Conservation (phyloP, 164 flowering plant genomes). For the Sedum album region DNA sequence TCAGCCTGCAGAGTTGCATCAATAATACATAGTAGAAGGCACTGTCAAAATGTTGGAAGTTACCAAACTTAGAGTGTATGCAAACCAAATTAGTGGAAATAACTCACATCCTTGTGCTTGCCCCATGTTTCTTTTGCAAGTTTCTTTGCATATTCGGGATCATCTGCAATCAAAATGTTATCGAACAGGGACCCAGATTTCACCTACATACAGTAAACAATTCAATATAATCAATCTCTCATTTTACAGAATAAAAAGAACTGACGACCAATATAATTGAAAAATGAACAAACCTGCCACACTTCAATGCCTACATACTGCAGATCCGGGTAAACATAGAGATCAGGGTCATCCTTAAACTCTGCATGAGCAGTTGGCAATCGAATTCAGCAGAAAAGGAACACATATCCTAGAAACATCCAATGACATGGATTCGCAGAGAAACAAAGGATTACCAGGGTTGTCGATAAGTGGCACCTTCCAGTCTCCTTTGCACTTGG, state of each 20-base stretch:
- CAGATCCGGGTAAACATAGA: conserved; percentile 58
- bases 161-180: conserved; percentile 71
- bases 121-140: conserved; percentile 91
- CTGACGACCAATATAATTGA: not conserved
- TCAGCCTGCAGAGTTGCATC: conserved; percentile 47
- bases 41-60: not conserved
- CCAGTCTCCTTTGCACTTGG: conserved; percentile 92
- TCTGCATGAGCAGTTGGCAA: conserved; percentile 29
- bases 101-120: conserved; percentile 53
- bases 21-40: not conserved
- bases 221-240: not conserved
- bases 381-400: not conserved
- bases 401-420: not conserved
- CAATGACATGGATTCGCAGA: not conserved
- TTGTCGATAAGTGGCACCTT: conserved; percentile 97
- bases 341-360: conserved; percentile 73
- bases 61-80: not conserved
- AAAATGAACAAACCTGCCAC: conserved; percentile 60
- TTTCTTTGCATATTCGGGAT: conserved; percentile 79
- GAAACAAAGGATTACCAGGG: conserved; percentile 44
- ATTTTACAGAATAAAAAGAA: not conserved
- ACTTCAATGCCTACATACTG: conserved; percentile 67
- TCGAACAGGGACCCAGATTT: conserved; percentile 89
- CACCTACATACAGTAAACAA: conserved; percentile 36
- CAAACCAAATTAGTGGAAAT: not conserved